These are phyloP conservation scores for Rosellinia necatrix DNA, from an alignment of 2,329 filamentous ascomycete genomes.

Conservation along the genomic window DNA sequence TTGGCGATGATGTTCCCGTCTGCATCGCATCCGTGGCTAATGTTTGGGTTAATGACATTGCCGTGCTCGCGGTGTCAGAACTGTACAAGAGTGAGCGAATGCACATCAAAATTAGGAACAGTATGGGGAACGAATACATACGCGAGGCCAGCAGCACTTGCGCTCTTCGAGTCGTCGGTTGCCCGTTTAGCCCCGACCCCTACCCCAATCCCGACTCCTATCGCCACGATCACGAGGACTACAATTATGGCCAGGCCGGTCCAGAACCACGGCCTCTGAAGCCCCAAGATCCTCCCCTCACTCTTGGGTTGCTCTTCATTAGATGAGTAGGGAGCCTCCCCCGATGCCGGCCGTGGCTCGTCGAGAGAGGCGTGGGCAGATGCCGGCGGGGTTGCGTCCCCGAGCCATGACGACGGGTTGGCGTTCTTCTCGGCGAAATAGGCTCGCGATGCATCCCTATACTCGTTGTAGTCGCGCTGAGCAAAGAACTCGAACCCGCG, in stretches of 20 bases:
- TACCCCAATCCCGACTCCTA: conserved; percentile 46
- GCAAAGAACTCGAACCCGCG: conserved; percentile 41
- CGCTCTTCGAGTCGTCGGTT: conserved; percentile 13
- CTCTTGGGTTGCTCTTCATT: neutral
- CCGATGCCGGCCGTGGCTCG: conserved; percentile 4
- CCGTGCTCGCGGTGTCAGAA: conserved; percentile 15
- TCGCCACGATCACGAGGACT: conserved; percentile 40
- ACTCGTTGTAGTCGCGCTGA: conserved; percentile 39
- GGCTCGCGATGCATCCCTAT: conserved; percentile 36
- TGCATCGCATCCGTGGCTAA: neutral
- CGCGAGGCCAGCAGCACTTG: conserved; percentile 29
- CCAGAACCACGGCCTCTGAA: conserved; percentile 45
- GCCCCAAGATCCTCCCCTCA: conserved; percentile 36
- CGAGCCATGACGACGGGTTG: conserved; percentile 39
- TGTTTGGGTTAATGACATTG: conserved; percentile 8
- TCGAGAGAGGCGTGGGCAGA: conserved; percentile 30
- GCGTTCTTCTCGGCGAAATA: conserved; percentile 33
- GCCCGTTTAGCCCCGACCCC: conserved; percentile 36
- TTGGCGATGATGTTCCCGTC: conserved; percentile 17
- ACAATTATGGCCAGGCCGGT: conserved; percentile 37
- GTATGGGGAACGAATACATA: conserved; percentile 22
- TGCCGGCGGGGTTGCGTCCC: conserved; percentile 39
- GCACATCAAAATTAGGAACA: neutral
- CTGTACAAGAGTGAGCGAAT: conserved; percentile 11
- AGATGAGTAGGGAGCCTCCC: conserved; percentile 13